phyloP scores from a whole-genome alignment of 2,329 filamentous ascomycete species.

The Alternaria longipes region DNA sequence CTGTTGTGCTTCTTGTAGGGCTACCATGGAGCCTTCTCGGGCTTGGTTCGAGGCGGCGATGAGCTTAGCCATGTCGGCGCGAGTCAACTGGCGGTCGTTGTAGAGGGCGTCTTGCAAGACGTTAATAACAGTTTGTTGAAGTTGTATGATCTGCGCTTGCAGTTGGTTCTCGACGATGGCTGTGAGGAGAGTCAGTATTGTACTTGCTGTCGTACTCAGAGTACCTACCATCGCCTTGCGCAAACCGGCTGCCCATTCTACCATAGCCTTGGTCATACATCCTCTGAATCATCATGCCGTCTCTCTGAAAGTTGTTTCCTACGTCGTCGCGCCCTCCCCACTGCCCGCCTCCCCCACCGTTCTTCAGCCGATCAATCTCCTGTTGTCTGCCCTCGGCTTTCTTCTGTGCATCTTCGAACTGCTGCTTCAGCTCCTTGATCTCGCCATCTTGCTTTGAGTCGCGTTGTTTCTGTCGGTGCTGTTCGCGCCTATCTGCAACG shows the following conservation, averaged over 20 bases:
- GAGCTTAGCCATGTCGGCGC: conserved; percentile 52
- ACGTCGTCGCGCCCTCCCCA: conserved; percentile 38
- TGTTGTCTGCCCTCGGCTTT: conserved; percentile 35
- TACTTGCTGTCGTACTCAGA: not conserved
- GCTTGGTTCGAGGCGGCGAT: conserved; percentile 54
- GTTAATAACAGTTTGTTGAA: conserved; percentile 56
- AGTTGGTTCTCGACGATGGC: conserved; percentile 55
- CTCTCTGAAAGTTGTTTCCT: conserved; percentile 41
- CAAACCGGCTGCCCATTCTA: conserved; percentile 49
- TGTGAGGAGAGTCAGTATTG: conserved; percentile 22
- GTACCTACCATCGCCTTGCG: conserved; percentile 51
- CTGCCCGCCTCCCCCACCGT: conserved; percentile 15
- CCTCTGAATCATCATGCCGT: conserved; percentile 48
- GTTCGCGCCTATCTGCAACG: conserved; percentile 47
- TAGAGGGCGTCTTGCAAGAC: conserved; percentile 56
- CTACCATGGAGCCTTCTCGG: conserved; percentile 53
- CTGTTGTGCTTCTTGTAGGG: conserved; percentile 48
- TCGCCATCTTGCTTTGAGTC: conserved; percentile 47
- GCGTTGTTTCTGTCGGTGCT: conserved; percentile 52
- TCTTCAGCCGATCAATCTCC: conserved; percentile 34
- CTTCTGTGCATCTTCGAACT: conserved; percentile 44
- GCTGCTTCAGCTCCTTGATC: conserved; percentile 44
- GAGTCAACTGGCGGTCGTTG: conserved; percentile 51
- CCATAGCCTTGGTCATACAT: conserved; percentile 51
- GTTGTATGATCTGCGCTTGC: conserved; percentile 54